Evolutionary conservation across 768 basidiomycete species (phyloP), one percentile per base, ranked within the genome.

Genomic region (Paxillus involutus): DNA sequence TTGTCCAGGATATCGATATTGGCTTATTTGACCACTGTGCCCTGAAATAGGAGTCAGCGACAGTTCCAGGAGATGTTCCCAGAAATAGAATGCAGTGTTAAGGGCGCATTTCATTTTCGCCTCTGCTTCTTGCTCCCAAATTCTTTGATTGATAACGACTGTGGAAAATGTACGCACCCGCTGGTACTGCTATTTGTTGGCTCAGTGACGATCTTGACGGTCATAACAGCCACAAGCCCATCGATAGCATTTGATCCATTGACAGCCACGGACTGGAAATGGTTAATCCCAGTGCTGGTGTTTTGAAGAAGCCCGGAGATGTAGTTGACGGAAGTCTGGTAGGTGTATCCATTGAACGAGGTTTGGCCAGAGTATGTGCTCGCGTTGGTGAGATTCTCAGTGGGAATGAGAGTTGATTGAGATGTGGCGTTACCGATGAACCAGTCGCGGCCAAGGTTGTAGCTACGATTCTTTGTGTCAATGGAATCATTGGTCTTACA

Each of bases 391-490:
- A 66, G 45, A 2, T 57, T 45, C 12, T 48, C 17, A 7, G 69
- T 72, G 44, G 68, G 57, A 12, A 71, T 57, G 10, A 67, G 42
- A 4, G 41, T 59, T 10, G 69, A 61, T 45, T 77, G 73, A 19
- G 71, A 66, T 0, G 93, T 94, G 21, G 89, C 85, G 65, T 94
- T 94, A 19, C 89, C 91, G 24, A 95, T 74, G n/a, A 96, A 72
- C 77, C 82, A 88, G 65, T 97, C 93, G 24, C 94, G 86, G 12
- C 86, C 93, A 30, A 88, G 75, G 65, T 94, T 86, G 70, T 95
- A 86, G 7, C 84, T 81, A 17, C n/a, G 24, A 11, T 29, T 19
- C 21, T 16, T 42, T 17, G 47, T 4, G 29, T 49, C 35, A 47
- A 36, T 5, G 10, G 30, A 30, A 40, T 24, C 29, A 12, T 4